Percentiles rank a stretch among this genome's conserved stretches.
Evolutionary conservation across 352 stramenopile species (phyloP).

Genomic region (Plasmopara muralis): DNA sequence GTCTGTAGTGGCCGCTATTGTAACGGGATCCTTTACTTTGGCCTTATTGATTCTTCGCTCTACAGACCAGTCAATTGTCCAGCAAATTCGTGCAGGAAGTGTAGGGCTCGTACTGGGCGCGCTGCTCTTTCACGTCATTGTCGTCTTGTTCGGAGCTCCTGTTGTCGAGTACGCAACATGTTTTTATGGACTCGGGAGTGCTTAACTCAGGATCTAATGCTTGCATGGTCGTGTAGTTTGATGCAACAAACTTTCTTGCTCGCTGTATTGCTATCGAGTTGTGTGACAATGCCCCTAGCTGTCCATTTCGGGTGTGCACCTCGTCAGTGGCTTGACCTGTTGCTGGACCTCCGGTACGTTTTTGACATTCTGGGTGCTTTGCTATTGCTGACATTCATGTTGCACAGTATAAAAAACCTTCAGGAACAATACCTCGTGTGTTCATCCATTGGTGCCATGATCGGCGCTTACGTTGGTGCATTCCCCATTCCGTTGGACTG

Average conservation of each 20-base stretch:
- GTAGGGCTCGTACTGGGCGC: constrained; percentile 34
- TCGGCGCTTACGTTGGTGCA: constrained; percentile 68
- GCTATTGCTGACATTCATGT: not conserved
- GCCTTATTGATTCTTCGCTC: constrained; percentile 25
- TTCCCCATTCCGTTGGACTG: constrained; percentile 81
- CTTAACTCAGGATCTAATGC: constrained; percentile 1
- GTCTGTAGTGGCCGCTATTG: constrained; percentile 30
- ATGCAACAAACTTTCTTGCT: constrained; percentile 57
- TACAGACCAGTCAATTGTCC: constrained; percentile 3
- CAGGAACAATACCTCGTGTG: constrained; percentile 47
- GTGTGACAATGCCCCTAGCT: constrained; percentile 37
- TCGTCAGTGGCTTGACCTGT: constrained; percentile 42
- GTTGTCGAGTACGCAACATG: constrained; percentile 41
- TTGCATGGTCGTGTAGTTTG: constrained; percentile 32
- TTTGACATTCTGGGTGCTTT: not conserved
- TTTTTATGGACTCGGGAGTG: not conserved
- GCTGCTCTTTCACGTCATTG: constrained; percentile 41
- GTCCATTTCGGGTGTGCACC: constrained; percentile 31
- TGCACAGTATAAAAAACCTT: constrained; percentile 34
- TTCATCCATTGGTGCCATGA: constrained; percentile 44
- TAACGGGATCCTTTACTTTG: constrained; percentile 22
- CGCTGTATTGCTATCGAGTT: constrained; percentile 44
- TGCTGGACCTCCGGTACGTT: constrained; percentile 47
- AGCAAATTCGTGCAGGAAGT: constrained; percentile 17
- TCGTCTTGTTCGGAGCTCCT: constrained; percentile 73